Percentiles rank a stretch among this genome's conserved stretches.
phyloP scores from a whole-genome alignment of 1,139 yeast genomes.

The Geotrichum candidum region DNA sequence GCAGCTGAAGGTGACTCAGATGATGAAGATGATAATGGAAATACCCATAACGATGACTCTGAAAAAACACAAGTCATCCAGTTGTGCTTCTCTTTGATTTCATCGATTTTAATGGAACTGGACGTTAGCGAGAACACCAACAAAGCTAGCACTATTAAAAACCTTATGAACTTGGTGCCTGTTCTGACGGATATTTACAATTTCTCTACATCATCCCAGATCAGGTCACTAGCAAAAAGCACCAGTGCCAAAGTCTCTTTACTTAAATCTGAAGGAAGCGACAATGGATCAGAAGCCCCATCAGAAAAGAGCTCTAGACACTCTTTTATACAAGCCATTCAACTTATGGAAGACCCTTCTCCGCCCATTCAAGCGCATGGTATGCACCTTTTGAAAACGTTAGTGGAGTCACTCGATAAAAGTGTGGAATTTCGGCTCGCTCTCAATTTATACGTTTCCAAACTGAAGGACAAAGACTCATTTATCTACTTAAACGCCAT shows the following conservation, averaged over 20 bases:
- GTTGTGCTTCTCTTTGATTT: slow-evolving; percentile 29
- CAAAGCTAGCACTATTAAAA: slow-evolving; percentile 34
- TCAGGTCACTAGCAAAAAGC: slow-evolving; percentile 21
- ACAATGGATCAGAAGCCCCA: neutral
- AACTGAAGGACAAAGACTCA: slow-evolving; percentile 75
- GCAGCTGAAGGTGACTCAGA: slow-evolving; percentile 27
- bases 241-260: neutral
- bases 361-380: slow-evolving; percentile 90
- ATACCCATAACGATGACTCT: slow-evolving; percentile 22
- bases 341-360: slow-evolving; percentile 65
- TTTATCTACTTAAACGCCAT: slow-evolving; percentile 79
- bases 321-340: slow-evolving; percentile 49
- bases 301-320: neutral
- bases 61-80: slow-evolving; percentile 31
- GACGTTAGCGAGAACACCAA: slow-evolving; percentile 1
- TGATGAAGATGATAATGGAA: slow-evolving; percentile 27
- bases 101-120: slow-evolving; percentile 27
- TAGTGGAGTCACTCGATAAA: slow-evolving; percentile 47
- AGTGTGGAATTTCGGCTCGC: slow-evolving; percentile 52
- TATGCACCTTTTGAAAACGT: slow-evolving; percentile 53
- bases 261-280: neutral
- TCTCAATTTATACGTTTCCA: slow-evolving; percentile 55
- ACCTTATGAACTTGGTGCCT: slow-evolving; percentile 38
- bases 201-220: slow-evolving; percentile 17
- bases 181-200: slow-evolving; percentile 33